Evolutionary conservation across 2,329 filamentous ascomycete genomes (phyloP).

Genomic region (Helotiales sp.): DNA sequence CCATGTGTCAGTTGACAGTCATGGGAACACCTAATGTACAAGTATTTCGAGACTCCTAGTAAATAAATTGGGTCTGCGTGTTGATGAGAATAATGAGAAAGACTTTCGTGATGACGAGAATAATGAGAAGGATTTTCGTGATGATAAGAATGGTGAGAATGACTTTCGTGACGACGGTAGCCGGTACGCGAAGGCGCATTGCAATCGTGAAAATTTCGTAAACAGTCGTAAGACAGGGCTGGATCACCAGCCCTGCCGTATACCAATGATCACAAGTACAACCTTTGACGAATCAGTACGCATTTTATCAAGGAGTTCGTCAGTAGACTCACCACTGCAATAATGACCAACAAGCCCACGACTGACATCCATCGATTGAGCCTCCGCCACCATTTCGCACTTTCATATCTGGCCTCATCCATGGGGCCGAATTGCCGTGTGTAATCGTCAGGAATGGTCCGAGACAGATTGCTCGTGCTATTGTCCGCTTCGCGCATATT

Average conservation of each 20-base stretch:
- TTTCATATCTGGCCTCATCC: slow-evolving; percentile 44
- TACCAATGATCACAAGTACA: slow-evolving; percentile 17
- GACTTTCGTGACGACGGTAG: not conserved
- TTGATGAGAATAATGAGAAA: not conserved
- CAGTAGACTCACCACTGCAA: slow-evolving; percentile 48
- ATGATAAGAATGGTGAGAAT: not conserved
- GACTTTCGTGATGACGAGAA: not conserved
- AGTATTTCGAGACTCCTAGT: no score
- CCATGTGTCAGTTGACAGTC: not conserved
- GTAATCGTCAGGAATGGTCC: slow-evolving; percentile 27
- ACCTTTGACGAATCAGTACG: slow-evolving; percentile 8
- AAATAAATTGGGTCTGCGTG: not conserved
- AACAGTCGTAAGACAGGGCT: not conserved
- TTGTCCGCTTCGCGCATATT: slow-evolving; percentile 50
- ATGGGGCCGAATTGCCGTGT: slow-evolving; percentile 30
- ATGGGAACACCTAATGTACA: not conserved
- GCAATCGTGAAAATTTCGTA: not conserved
- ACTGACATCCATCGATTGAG: slow-evolving; percentile 62
- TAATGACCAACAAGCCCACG: slow-evolving; percentile 54
- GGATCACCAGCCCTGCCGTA: slow-evolving; percentile 16
- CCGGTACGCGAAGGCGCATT: not conserved
- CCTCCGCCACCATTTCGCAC: slow-evolving; percentile 64
- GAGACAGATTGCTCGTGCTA: slow-evolving; percentile 34
- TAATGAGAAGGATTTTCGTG: not conserved
- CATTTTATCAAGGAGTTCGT: not conserved